Base-by-base conservation (phyloP, 148 eudicot species). In the Selenicereus undatus region DNA sequence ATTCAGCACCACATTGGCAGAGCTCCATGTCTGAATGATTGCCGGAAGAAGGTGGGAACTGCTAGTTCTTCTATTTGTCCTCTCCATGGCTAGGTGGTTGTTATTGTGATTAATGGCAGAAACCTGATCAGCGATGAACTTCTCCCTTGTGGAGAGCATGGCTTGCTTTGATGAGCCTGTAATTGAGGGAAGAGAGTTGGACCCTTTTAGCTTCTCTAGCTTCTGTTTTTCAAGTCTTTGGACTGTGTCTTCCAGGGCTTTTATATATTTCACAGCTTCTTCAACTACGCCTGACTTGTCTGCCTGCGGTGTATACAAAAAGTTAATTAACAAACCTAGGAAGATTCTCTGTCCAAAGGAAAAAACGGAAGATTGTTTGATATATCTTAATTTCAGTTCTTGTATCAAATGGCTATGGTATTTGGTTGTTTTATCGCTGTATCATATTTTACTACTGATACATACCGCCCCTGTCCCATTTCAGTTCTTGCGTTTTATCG, bases 281-380 rank as follows among this genome's bases (percentile, higher is more conserved):
- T 94, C 98, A 14, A 94, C 89, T 5, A 94, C 80, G 43, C 94
- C 89, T 42, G 94, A 78, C 82, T 91, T 93, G 88, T 93, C 95
- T 2, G 88, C 88, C 97, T 93, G 84, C 39, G 21, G 20, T 56
- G 16, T 56, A 75, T 10, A 20, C 16, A 45, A 2, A 26, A 27
- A 66, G 30, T 24, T 11, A 66, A 24, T 66, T 60, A 66, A 66
- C 16, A 66, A 66, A 32, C 32, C 10, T 24, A 11, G 71, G 71
- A 66, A 27, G 71, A 66, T 66, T 66, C 26, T 26, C 29, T 14
- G 10, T 10, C 30, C 16, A 26, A 24, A 66, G 16, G 62, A 24
- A 66, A 4, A 7, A 39, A 2, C 43, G 71, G 35, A 11, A 66
- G 32, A 27, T 66, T 27, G 10, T 27, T 64, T 13, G 35, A 66